Conservation (phyloP, 164 flowering plant genomes). For the Litsea cubeba region DNA sequence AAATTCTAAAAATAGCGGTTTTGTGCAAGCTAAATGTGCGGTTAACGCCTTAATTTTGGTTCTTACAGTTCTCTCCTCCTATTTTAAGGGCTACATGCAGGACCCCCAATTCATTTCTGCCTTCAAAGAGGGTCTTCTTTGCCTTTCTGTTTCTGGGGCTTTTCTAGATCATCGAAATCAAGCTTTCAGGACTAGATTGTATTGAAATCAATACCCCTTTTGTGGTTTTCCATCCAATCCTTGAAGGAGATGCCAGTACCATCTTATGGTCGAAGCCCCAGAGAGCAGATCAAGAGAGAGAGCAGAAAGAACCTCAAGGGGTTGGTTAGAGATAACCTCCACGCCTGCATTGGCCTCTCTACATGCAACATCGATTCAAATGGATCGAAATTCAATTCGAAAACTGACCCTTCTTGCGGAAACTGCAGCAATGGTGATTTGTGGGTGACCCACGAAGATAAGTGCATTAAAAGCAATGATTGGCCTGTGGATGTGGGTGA, state of each 20-base stretch:
- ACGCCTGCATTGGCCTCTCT: conserved; percentile 19
- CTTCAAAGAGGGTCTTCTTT: not conserved
- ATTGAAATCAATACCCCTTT: not conserved
- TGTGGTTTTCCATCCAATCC: not conserved
- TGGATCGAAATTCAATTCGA: not conserved
- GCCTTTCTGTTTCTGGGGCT: not conserved
- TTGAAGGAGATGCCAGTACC: not conserved
- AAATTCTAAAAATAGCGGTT: not conserved
- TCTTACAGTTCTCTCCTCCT: not conserved
- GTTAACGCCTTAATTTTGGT: conserved; percentile 9
- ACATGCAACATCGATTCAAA: conserved; percentile 1
- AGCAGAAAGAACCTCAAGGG: conserved; percentile 40
- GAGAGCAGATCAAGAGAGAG: conserved; percentile 36
- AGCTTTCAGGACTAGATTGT: not conserved
- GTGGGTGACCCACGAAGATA: conserved; percentile 9
- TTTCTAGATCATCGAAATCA: not conserved
- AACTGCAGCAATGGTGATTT: conserved; percentile 1
- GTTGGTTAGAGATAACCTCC: conserved; percentile 39
- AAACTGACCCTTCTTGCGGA: not conserved
- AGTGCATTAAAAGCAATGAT: not conserved
- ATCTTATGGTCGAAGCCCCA: not conserved
- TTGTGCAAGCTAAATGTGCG: not conserved
- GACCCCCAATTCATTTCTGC: not conserved
- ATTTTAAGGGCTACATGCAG: not conserved
- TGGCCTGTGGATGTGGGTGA: conserved; percentile 9